Evolutionary conservation across 2,329 filamentous ascomycete genomes (phyloP), one percentile per base, ranked within the genome.

Genomic region (Fusarium stilboides): DNA sequence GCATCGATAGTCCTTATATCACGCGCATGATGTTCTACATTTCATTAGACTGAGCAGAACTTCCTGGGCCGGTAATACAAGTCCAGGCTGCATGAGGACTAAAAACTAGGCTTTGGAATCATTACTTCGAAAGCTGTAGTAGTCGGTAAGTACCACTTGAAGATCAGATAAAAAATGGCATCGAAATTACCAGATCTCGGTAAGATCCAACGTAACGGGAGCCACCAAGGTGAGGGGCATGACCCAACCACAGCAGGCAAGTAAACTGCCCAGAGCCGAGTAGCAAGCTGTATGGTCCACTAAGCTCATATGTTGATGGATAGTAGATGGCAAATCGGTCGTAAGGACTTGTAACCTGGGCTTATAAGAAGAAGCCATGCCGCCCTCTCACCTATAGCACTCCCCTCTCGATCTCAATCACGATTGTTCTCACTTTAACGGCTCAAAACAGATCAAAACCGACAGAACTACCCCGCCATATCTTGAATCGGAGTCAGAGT

Each of bases 71-170:
- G 10, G 28, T 31, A 10, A 31, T 31, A 13, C 28, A 31, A 31
- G 28, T 31, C 28, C 28, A 13, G 10, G 9, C 28, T 31, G 28
- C 28, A 31, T 31, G 28, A 31, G 13, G 28, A 31, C 13, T 10
- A 31, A 13, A 8, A 19, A 40, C 6, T 19, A 40, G 33, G 26
- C 13, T 37, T 37, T 37, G 33, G 34, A 56, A 39, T n/a, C 8
- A 44, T 45, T 19, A 17, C 24, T n/a, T 47, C 61, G 43, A 51
- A 49, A 51, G 58, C 28, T 20, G 39, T 44, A 51, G 59, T 40
- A 64, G 33, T 50, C 64, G 31, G 31, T 57, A n/a, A 22, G 33
- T 44, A 37, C 26, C 50, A 57, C 22, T 49, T 36, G 20, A 37
- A 42, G 31, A 22, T 50, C 58, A n/a, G 44, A 26, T 33, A 50